These are phyloP conservation scores for Lactarius tabidus DNA, from an alignment of 768 basidiomycete species.

Conservation along the genomic window DNA sequence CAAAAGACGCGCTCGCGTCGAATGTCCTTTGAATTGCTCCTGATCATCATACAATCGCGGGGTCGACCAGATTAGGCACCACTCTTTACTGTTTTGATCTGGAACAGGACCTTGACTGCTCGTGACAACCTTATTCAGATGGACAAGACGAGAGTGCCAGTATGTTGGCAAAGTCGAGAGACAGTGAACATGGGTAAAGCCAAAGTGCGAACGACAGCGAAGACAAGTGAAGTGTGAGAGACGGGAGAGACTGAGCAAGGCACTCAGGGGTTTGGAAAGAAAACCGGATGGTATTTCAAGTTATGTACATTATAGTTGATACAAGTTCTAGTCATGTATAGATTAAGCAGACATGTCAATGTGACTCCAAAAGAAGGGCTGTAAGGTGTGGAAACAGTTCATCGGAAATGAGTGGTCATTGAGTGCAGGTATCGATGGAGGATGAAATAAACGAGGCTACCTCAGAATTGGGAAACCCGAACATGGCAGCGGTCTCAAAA, in stretches of 20 bases:
- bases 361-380: constrained; percentile 23
- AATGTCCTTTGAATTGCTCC: constrained; percentile 56
- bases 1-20: constrained; percentile 51
- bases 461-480: constrained; percentile 12
- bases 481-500: constrained; percentile 26
- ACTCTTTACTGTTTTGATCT: too few species aligned
- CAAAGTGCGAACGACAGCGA: too few species aligned
- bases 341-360: constrained; percentile 30
- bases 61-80: constrained; percentile 46
- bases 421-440: constrained; percentile 21
- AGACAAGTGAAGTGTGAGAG: too few species aligned
- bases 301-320: too few species aligned
- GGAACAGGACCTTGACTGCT: too few species aligned
- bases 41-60: constrained; percentile 42
- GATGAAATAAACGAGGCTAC: constrained; percentile 9
- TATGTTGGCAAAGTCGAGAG: too few species aligned
- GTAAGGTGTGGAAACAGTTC: constrained; percentile 22
- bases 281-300: too few species aligned
- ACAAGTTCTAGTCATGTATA: constrained; percentile 32
- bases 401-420: constrained; percentile 26
- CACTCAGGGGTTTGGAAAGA: too few species aligned
- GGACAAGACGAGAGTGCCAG: too few species aligned
- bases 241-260: too few species aligned
- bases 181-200: too few species aligned
- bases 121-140: too few species aligned